A percentile compares a stretch with the other conserved stretches of the same genome.
Conservation (phyloP, 176 grass and related monocot species). For the Bolboschoenus planiculmis region DNA sequence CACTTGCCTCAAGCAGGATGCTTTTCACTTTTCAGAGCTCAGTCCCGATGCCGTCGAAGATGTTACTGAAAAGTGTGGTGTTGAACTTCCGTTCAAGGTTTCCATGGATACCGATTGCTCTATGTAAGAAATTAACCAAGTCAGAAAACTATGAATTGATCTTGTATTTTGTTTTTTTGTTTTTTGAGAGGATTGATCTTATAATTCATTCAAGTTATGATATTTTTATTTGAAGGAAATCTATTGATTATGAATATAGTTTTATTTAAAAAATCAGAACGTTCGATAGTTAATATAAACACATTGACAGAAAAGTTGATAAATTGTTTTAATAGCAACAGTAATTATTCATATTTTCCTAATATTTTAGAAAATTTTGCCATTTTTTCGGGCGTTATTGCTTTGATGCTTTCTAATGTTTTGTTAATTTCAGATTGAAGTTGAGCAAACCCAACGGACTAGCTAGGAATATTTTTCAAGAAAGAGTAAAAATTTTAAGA, state of each 20-base stretch:
- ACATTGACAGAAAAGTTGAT: neutral
- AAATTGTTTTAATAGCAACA: neutral
- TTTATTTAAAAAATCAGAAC: neutral
- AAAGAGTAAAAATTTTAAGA: neutral
- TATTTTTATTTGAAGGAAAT: neutral
- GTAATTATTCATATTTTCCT: neutral
- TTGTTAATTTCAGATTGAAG: neutral
- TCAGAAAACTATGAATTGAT: neutral
- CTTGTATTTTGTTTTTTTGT: neutral
- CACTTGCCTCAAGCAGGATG: neutral
- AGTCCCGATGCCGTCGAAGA: neutral
- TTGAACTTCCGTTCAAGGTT: slow-evolving; percentile 2
- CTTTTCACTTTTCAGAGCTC: neutral
- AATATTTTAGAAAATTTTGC: neutral
- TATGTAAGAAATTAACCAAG: neutral
- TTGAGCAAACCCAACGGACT: neutral
- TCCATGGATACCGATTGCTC: slow-evolving; percentile 2
- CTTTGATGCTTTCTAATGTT: neutral
- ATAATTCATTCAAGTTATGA: neutral
- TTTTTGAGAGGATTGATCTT: neutral
- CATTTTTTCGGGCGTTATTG: too few relatives aligned
- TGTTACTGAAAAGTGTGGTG: neutral
- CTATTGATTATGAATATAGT: neutral
- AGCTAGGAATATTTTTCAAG: neutral
- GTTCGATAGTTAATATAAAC: too few relatives aligned